Evolutionary conservation across 805 yeast species (phyloP).

Genomic region (Candida golubevii): DNA sequence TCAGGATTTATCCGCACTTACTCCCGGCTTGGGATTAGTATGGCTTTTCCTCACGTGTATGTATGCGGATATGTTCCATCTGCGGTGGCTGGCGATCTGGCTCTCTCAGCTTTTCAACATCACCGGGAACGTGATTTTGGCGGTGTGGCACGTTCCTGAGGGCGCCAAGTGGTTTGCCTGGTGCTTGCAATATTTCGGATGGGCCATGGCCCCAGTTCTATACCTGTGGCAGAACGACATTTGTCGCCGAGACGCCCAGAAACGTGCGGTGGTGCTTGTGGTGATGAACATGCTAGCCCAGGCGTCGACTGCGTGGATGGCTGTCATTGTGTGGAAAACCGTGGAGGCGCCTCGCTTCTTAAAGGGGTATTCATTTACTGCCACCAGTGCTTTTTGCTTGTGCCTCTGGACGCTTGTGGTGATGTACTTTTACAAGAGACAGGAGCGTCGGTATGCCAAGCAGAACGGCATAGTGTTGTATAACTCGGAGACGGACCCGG

Average conservation of each 20-base stretch:
- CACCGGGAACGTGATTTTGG: conserved; percentile 50
- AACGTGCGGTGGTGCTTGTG: conserved; percentile 54
- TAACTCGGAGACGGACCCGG: conserved; percentile 21
- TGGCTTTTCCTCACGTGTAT: conserved; percentile 37
- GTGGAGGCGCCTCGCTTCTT: conserved; percentile 53
- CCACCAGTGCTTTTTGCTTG: conserved; percentile 43
- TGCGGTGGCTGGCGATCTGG: conserved; percentile 50
- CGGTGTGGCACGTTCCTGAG: conserved; percentile 55
- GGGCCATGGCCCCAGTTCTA: conserved; percentile 60
- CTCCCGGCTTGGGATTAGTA: conserved; percentile 41
- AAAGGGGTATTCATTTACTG: conserved; percentile 51
- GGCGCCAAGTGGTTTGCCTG: conserved; percentile 65
- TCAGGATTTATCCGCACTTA: conserved; percentile 42
- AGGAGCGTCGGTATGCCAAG: conserved; percentile 29
- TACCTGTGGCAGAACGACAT: conserved; percentile 58
- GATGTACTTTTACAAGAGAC: conserved; percentile 40
- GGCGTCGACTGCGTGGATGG: conserved; percentile 50
- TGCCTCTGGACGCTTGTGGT: conserved; percentile 49
- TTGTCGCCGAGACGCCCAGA: conserved; percentile 52
- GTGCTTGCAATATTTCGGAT: conserved; percentile 54
- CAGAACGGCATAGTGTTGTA: conserved; percentile 35
- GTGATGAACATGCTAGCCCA: conserved; percentile 53
- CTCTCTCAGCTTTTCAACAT: conserved; percentile 53
- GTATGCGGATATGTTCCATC: conserved; percentile 33
- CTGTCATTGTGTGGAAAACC: conserved; percentile 50